Percentiles rank a stretch among this genome's conserved stretches.
These are phyloP conservation scores for Penicillium cosmopolitanum DNA, from an alignment of 495 filamentous ascomycete species.

Conservation along the genomic window DNA sequence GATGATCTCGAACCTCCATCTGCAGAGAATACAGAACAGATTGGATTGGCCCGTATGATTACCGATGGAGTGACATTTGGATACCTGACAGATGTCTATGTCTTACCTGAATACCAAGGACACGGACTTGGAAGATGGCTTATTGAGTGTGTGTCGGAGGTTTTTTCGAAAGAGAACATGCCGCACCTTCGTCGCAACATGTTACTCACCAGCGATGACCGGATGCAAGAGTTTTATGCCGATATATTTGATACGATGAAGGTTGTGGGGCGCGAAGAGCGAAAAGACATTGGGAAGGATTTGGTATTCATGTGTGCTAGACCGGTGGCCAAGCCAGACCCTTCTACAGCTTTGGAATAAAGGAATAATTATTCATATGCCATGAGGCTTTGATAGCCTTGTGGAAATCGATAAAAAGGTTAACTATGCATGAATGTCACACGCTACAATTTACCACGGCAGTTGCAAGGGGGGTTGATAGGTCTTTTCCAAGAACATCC, in stretches of 20 bases:
- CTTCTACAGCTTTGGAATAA: neutral
- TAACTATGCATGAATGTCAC: neutral
- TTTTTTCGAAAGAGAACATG: constrained; percentile 49
- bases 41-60: constrained; percentile 67
- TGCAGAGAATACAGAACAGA: constrained; percentile 33
- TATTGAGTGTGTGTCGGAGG: constrained; percentile 59
- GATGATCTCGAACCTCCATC: constrained; percentile 3
- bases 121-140: constrained; percentile 67
- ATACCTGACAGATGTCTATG: constrained; percentile 75
- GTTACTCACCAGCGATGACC: constrained; percentile 46
- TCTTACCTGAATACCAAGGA: constrained; percentile 59
- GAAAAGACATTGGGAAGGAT: constrained; percentile 25
- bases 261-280: constrained; percentile 34
- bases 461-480: constrained; percentile 69
- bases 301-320: constrained; percentile 32
- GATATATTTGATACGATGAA: constrained; percentile 46
- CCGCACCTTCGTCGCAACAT: constrained; percentile 57
- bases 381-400: neutral
- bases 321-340: constrained; percentile 15
- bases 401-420: neutral
- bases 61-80: constrained; percentile 69
- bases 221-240: constrained; percentile 49
- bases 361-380: neutral
- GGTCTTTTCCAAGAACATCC: constrained; percentile 59
- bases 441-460: constrained; percentile 58